These are phyloP conservation scores for Megacollybia marginata DNA, from an alignment of 768 basidiomycete genomes.

Conservation along the genomic window DNA sequence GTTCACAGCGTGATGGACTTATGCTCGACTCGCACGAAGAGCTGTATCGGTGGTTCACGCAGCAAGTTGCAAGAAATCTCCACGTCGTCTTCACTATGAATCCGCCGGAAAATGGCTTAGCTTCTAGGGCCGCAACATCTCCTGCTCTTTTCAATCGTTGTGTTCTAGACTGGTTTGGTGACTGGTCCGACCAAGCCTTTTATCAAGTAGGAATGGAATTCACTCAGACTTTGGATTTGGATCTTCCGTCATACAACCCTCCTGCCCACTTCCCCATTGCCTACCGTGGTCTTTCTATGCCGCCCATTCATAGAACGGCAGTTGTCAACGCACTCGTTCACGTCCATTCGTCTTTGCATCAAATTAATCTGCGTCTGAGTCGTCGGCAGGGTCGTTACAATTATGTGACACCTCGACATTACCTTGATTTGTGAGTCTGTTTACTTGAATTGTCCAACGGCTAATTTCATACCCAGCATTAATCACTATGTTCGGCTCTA, in stretches of 20 bases:
- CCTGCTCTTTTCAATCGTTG: conserved; percentile 99
- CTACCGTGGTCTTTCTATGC: conserved; percentile 75
- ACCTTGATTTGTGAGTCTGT: conserved; percentile 87
- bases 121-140: conserved; percentile 93
- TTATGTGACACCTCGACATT: conserved; percentile 95
- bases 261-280: conserved; percentile 84
- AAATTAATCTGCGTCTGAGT: conserved; percentile 82
- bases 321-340: conserved; percentile 91
- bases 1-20: conserved; percentile 95
- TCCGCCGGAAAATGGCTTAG: conserved; percentile 91
- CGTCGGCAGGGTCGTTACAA: conserved; percentile 94
- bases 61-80: conserved; percentile 95
- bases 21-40: conserved; percentile 99
- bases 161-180: conserved; percentile 98
- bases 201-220: conserved; percentile 98
- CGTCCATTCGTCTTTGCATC: conserved; percentile 84
- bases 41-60: conserved; percentile 97
- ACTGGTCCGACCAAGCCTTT: conserved; percentile 98
- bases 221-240: conserved; percentile 89
- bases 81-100: conserved; percentile 99
- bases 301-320: conserved; percentile 86
- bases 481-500: conserved; percentile 95
- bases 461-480: conserved; percentile 48
- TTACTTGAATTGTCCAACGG: conserved; percentile 5
- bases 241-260: conserved; percentile 72